Percentiles rank a stretch among this genome's conserved stretches.
Evolutionary conservation across 352 stramenopile species (phyloP).

Genomic region (Pythium myriotylum): DNA sequence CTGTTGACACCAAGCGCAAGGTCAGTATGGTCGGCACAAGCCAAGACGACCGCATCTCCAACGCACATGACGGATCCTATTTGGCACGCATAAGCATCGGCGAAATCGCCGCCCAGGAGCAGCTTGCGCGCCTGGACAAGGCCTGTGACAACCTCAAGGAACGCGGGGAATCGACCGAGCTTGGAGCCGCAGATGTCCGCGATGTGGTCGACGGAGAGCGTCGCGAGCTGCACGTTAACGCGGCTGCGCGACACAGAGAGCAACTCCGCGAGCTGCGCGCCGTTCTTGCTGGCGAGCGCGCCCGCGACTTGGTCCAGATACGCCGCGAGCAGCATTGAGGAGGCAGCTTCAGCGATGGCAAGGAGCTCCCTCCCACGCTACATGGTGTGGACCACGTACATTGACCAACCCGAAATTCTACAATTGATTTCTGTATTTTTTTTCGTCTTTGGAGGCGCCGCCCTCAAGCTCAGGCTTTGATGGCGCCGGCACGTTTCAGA

Average conservation of each 20-base stretch:
- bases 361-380: background rate
- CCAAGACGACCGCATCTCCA: background rate
- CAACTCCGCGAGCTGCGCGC: slow-evolving; percentile 52
- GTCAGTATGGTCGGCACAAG: background rate
- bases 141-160: slow-evolving; percentile 63
- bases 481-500: slow-evolving; percentile 70
- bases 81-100: slow-evolving; percentile 64
- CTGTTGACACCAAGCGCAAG: slow-evolving; percentile 26
- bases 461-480: slow-evolving; percentile 41
- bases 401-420: background rate
- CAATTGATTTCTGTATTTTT: slow-evolving; percentile 14
- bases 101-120: slow-evolving; percentile 42
- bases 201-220: slow-evolving; percentile 55
- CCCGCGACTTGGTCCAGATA: slow-evolving; percentile 65
- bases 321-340: slow-evolving; percentile 54
- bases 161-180: slow-evolving; percentile 53
- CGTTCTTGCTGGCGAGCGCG: slow-evolving; percentile 54
- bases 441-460: background rate
- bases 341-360: background rate
- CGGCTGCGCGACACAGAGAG: slow-evolving; percentile 42
- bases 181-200: slow-evolving; percentile 54
- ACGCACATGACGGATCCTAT: slow-evolving; percentile 75
- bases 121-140: slow-evolving; percentile 70
- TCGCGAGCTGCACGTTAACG: slow-evolving; percentile 39
- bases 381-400: slow-evolving; percentile 17